These are phyloP conservation scores for Cystobasidium ongulense DNA, from an alignment of 768 basidiomycete species.

Conservation along the genomic window DNA sequence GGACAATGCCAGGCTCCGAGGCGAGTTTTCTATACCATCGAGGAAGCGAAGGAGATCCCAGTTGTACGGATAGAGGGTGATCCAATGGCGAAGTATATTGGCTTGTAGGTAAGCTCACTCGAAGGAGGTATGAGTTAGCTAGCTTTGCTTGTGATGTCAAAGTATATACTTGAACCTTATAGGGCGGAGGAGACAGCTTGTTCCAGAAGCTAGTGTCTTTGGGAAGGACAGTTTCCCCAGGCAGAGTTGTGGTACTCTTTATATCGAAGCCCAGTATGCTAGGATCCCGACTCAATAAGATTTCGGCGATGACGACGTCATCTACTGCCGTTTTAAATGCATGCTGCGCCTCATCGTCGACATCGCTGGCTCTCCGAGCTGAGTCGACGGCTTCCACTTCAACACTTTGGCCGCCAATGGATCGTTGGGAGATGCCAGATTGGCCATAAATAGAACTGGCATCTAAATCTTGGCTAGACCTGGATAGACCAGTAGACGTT, in stretches of 20 bases:
- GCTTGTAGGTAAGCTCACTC: constrained; percentile 71
- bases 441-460: background rate
- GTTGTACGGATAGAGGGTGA: constrained; percentile 70
- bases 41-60: constrained; percentile 49
- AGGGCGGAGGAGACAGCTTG: background rate
- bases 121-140: constrained; percentile 59
- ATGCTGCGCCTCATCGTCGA: too few species aligned
- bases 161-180: constrained; percentile 55
- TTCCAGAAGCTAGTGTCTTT: constrained; percentile 15
- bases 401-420: background rate
- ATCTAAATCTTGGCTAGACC: too few species aligned
- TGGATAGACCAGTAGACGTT: background rate
- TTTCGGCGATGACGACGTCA: constrained; percentile 3
- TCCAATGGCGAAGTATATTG: constrained; percentile 66
- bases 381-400: background rate
- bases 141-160: constrained; percentile 53
- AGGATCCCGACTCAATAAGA: background rate
- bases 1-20: constrained; percentile 53
- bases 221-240: background rate
- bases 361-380: background rate
- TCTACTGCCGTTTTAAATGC: too few species aligned
- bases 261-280: background rate
- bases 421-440: background rate
- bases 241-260: background rate
- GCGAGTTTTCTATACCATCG: constrained; percentile 64